Evolutionary conservation across 2,329 filamentous ascomycete genomes (phyloP).

Genomic region (Parafenestella ontariensis): DNA sequence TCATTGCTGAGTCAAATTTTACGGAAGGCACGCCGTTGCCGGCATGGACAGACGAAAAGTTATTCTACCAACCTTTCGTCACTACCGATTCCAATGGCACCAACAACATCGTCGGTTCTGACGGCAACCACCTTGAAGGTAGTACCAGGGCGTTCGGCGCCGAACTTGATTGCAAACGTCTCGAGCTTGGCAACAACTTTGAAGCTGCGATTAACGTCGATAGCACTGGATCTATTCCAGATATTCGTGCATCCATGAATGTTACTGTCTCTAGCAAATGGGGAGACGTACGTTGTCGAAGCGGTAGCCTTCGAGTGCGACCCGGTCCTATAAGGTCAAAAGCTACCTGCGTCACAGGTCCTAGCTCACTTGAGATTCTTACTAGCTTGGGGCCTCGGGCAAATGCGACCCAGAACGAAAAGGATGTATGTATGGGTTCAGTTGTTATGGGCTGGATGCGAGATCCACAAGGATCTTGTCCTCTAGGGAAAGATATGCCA

Average conservation of each 20-base stretch:
- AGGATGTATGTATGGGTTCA: slow-evolving; percentile 27
- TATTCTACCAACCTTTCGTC: slow-evolving; percentile 59
- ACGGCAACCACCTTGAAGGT: slow-evolving; percentile 28
- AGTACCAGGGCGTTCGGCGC: slow-evolving; percentile 49
- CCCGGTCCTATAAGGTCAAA: slow-evolving; percentile 1
- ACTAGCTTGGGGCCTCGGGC: not conserved
- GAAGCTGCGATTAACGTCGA: not conserved
- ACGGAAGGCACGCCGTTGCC: slow-evolving; percentile 54
- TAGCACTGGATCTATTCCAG: not conserved
- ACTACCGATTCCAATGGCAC: not conserved
- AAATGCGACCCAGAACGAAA: slow-evolving; percentile 27
- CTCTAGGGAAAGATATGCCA: not conserved
- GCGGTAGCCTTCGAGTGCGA: not conserved
- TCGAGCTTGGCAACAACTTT: slow-evolving; percentile 21
- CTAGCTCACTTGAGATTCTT: slow-evolving; percentile 23
- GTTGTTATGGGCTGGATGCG: slow-evolving; percentile 41
- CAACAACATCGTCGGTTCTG: slow-evolving; percentile 4
- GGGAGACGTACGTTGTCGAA: not conserved
- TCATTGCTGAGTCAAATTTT: slow-evolving; percentile 56
- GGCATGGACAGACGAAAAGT: slow-evolving; percentile 57
- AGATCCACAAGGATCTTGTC: slow-evolving; percentile 17
- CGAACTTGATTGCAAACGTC: slow-evolving; percentile 40
- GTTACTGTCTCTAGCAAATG: not conserved
- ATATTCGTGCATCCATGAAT: not conserved
- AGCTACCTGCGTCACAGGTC: slow-evolving; percentile 11